A percentile compares a stretch with the other conserved stretches of the same genome.
These are phyloP conservation scores for Fusarium xyrophilum DNA, from an alignment of 2,329 filamentous ascomycete species.

Conservation along the genomic window DNA sequence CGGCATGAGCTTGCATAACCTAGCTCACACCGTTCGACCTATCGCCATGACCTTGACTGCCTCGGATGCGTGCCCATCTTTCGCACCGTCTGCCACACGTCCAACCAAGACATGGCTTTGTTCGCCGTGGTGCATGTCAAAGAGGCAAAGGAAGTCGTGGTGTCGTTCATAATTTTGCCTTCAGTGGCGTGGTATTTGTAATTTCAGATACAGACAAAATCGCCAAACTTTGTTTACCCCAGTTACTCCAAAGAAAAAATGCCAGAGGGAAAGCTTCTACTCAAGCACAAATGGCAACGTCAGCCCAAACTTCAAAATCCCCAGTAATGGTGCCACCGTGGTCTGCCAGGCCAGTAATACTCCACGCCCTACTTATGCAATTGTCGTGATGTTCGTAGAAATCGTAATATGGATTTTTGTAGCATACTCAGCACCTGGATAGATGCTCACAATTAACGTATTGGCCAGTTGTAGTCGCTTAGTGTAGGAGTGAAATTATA, in stretches of 20 bases:
- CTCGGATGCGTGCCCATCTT: slow-evolving; percentile 25
- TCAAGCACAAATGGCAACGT: slow-evolving; percentile 32
- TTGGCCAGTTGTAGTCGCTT: slow-evolving; percentile 5
- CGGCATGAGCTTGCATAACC: slow-evolving; percentile 21
- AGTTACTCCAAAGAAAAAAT: slow-evolving; percentile 38
- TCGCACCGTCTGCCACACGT: slow-evolving; percentile 6
- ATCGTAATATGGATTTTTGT: slow-evolving; percentile 36
- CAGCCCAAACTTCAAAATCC: slow-evolving; percentile 37
- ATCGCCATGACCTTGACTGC: slow-evolving; percentile 22
- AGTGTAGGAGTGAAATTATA: slow-evolving; percentile 36
- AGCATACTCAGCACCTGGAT: slow-evolving; percentile 18
- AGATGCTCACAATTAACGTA: slow-evolving; percentile 20
- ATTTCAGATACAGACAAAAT: slow-evolving; percentile 32
- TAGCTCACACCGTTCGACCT: slow-evolving; percentile 24
- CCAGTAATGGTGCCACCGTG: slow-evolving; percentile 36
- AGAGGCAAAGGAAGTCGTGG: background rate
- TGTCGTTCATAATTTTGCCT: slow-evolving; percentile 31
- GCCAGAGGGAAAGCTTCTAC: slow-evolving; percentile 33
- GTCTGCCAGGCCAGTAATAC: slow-evolving; percentile 37
- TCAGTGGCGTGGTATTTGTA: slow-evolving; percentile 39
- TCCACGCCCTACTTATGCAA: slow-evolving; percentile 40
- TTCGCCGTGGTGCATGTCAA: background rate
- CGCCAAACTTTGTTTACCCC: slow-evolving; percentile 32
- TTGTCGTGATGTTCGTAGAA: slow-evolving; percentile 42
- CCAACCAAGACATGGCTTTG: background rate